phyloP scores from a whole-genome alignment of 176 grass and related monocot genomes.

The Elymus sibiricus region DNA sequence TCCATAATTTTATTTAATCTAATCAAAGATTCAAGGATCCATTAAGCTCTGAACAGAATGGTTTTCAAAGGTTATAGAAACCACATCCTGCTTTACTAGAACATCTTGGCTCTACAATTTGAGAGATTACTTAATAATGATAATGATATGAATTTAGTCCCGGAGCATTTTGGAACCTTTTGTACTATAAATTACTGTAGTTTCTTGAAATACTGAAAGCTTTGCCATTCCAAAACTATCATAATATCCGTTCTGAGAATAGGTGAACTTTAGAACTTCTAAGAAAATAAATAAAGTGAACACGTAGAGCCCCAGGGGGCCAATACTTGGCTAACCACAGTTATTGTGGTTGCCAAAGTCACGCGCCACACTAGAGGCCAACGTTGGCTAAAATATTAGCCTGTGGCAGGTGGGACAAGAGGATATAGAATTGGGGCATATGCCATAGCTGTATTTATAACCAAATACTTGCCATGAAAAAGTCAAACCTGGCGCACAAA shows the following conservation, averaged over 20 bases:
- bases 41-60: neutral
- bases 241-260: neutral
- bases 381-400: neutral
- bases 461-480: neutral
- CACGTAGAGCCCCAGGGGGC: neutral
- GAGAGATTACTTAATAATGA: neutral
- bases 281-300: neutral
- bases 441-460: neutral
- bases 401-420: neutral
- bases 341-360: neutral
- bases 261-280: neutral
- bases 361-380: neutral
- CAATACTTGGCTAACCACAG: neutral
- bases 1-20: neutral
- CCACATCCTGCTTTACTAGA: neutral
- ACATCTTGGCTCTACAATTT: conserved; percentile 1
- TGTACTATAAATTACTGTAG: neutral
- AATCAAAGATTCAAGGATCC: neutral
- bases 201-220: neutral
- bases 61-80: neutral
- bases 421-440: neutral
- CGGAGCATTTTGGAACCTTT: neutral
- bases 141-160: conserved; percentile 2
- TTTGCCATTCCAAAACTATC: neutral
- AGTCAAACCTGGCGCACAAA: neutral